Evolutionary conservation across 352 stramenopile genomes (phyloP), one percentile per base, ranked within the genome.

Genomic region (Phytopythium montanum): DNA sequence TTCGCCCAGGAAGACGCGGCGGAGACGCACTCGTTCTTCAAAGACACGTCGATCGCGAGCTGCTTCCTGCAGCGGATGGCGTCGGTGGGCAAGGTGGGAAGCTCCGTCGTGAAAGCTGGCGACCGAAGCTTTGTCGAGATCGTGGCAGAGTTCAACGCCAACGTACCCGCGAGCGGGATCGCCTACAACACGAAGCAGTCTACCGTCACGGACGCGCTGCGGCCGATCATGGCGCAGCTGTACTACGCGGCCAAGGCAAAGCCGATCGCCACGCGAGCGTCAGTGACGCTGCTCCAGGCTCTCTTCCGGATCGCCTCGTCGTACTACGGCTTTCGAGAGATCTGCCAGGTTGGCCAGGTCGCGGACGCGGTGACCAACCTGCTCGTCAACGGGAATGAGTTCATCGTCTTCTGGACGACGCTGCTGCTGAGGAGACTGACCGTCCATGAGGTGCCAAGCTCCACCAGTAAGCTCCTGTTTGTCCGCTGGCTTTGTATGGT

Each of bases 61-160:
- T 90, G 72, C 68, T 95, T 92, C 58, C 61, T 95, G 56, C 82
- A 92, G 57, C 80, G 84, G 8, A 83, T 95, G 69, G 71, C 78
- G 41, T 72, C 82, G 12, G 72, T 92, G 18, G 77, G 79, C 6
- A 93, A 92, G 50, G 68, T 86, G 21, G 72, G 70, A 3, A 80
- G 74, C 7, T 77, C 75, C 0, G 59, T 79, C 26, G 81, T 56
- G 9, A 56, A 79, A 58, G 65, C 76, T 48, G 76, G 75, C 3
- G 83, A 92, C 53, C 76, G 71, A 78, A 75, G 85, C 9, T 91
- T 95, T 52, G 67, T 94, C 25, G 73, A 86, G 46, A 94, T 94
- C 61, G 84, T 88, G 18, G 70, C 80, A 46, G 90, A 97, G 59
- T 96, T 97, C 61, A 97, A 97, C 42, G 86, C 88, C 13, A 97